Base-by-base conservation (phyloP, 768 basidiomycete genomes). In the Paxillus rubicundulus region DNA sequence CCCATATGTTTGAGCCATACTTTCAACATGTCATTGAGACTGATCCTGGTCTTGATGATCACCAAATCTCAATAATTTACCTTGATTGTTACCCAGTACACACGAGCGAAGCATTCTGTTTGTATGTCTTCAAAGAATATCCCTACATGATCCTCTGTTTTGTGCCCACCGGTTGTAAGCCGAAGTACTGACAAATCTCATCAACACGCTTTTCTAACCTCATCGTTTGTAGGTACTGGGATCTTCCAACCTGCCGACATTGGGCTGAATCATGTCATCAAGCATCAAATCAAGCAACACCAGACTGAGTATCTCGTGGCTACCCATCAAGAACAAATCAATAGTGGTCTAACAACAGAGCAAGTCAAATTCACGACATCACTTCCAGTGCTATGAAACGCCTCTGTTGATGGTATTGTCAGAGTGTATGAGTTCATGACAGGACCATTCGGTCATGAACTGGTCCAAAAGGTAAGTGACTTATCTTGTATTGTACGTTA, bases 1-100 rank as follows among this genome's bases (percentile, higher is more conserved):
- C 43, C 14, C 9, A 55, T 7, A 45, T 70, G 24, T 36, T 63
- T 10, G 18, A 42, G 3, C 60, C 59, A 5, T 64, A 58, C 14
- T n/a, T 45, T 28, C 3, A 36, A 7, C 0, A 21, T 6, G 42
- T 60, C 10, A 63, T 66, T 9, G 7, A 50, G n/a, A 14, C 24
- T 16, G 44, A 57, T 39, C 55, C 55, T 5, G 17, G 39, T 20
- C 45, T 52, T 13, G 43, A 55, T 18, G 39, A 51, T 1, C 45
- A 65, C 37, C 67, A 63, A 44, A 56, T 49, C 12, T 28, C 43
- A 0, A 56, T 71, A n/a, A 30, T 68, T 3, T 57, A 52, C 28
- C 51, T 70, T 7, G 62, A 71, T 43, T 53, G 55, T 18, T 71
- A 68, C 27, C 61, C 65, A 4, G 64, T 71, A 13, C 68, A 71